A percentile compares a stretch with the other conserved stretches of the same genome.
These are phyloP conservation scores for Hyaloraphidium curvatum DNA, from an alignment of 192 early-diverging fungal species.

Conservation along the genomic window DNA sequence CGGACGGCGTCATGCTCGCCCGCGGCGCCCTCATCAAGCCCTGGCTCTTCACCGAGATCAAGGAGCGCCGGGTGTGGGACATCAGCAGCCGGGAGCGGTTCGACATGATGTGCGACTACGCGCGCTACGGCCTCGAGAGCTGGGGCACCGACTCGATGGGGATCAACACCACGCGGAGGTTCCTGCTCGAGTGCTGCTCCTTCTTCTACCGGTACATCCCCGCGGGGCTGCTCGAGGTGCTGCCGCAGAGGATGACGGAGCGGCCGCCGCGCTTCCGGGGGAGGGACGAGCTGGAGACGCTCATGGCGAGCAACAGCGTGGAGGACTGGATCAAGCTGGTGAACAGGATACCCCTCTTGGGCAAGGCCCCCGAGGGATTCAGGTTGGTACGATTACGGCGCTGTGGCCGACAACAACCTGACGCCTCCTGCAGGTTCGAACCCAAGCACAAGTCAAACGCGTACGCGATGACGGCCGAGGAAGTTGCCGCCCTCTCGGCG, in stretches of 20 bases:
- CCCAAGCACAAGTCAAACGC: too few species aligned
- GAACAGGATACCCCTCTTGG: constrained; percentile 57
- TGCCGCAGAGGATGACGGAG: constrained; percentile 83
- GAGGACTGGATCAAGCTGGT: constrained; percentile 85
- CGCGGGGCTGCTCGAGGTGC: constrained; percentile 72
- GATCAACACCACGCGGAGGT: constrained; percentile 61
- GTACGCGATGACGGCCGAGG: too few species aligned
- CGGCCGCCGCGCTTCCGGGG: constrained; percentile 70
- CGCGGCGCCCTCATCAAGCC: constrained; percentile 89
- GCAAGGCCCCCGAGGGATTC: constrained; percentile 69
- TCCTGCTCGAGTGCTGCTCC: constrained; percentile 44
- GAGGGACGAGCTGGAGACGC: constrained; percentile 78
- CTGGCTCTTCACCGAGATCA: constrained; percentile 92
- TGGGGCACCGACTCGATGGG: constrained; percentile 87
- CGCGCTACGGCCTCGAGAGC: constrained; percentile 74
- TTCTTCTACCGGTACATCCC: constrained; percentile 62
- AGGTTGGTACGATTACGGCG: too few species aligned
- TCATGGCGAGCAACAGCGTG: constrained; percentile 64
- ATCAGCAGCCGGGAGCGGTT: constrained; percentile 77
- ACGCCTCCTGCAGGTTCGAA: too few species aligned
- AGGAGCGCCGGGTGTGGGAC: constrained; percentile 68
- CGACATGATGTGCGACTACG: constrained; percentile 70
- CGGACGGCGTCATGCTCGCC: constrained; percentile 82
- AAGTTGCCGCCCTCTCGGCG: too few species aligned
- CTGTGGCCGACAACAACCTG: too few species aligned